Conservation (phyloP, 2,329 filamentous ascomycete species). For the Trichophyton verrucosum region DNA sequence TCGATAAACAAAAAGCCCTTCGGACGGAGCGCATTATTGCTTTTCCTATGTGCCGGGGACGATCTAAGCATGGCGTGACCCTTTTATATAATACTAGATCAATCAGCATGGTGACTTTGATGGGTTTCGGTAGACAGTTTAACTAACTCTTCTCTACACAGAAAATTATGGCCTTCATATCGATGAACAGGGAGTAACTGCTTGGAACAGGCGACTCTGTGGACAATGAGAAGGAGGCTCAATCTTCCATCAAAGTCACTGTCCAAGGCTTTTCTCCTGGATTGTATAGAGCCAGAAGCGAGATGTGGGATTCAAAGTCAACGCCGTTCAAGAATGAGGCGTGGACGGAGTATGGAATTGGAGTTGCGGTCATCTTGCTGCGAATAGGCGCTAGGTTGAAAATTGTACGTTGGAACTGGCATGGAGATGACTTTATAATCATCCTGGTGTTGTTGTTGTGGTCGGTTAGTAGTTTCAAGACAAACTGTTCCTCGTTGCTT, state of each 20-base stretch:
- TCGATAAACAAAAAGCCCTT: background rate
- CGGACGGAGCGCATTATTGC: background rate
- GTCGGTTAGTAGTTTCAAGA: slow-evolving; percentile 21
- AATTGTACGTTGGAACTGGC: slow-evolving; percentile 30
- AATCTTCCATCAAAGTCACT: background rate
- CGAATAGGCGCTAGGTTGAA: slow-evolving; percentile 31
- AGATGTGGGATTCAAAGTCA: slow-evolving; percentile 3
- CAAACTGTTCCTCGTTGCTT: background rate
- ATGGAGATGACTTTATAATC: slow-evolving; percentile 36
- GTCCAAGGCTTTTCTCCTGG: background rate
- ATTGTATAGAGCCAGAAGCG: background rate
- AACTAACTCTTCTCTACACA: background rate
- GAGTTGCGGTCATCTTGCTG: slow-evolving; percentile 26
- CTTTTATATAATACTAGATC: background rate
- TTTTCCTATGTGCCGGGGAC: background rate
- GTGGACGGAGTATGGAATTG: slow-evolving; percentile 35
- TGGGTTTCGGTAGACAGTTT: background rate
- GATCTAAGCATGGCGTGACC: background rate
- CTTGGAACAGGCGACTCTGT: background rate
- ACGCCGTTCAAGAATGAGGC: slow-evolving; percentile 35
- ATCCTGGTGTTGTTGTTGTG: slow-evolving; percentile 27
- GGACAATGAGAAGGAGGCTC: background rate
- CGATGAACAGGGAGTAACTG: background rate
- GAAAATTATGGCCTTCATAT: background rate
- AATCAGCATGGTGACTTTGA: background rate